Percentiles rank a stretch among this genome's conserved stretches.
Evolutionary conservation across 305 asterid genomes (phyloP).

Genomic region (Fraxinus sp.): DNA sequence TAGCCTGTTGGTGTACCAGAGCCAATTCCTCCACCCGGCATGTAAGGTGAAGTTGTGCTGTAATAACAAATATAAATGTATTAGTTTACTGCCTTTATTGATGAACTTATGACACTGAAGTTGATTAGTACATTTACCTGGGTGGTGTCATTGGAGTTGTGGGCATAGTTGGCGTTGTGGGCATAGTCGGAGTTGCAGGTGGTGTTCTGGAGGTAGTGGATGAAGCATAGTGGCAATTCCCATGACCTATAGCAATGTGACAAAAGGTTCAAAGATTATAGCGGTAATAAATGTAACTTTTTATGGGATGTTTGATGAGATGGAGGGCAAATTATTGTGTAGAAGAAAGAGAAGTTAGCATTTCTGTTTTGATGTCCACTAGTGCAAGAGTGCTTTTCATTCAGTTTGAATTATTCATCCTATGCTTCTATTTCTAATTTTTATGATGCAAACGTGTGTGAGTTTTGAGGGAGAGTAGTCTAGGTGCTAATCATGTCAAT

Average conservation of each 20-base stretch:
- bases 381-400: neutral
- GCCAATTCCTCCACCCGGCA: constrained; percentile 7
- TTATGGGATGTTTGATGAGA: neutral
- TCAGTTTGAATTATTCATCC: neutral
- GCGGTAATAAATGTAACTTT: neutral
- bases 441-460: neutral
- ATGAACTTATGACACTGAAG: neutral
- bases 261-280: neutral
- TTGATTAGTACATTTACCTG: constrained; percentile 3
- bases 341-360: neutral
- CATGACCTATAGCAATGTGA: constrained; percentile 9
- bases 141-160: constrained; percentile 10
- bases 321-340: neutral
- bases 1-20: constrained; percentile 4
- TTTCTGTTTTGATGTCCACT: neutral
- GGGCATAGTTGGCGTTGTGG: neutral
- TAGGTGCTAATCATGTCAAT: neutral
- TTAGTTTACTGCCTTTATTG: neutral
- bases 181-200: constrained; percentile 7
- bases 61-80: neutral
- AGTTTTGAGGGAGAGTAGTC: neutral
- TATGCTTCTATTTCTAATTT: neutral
- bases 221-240: constrained; percentile 18
- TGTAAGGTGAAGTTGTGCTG: constrained; percentile 11
- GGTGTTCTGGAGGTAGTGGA: constrained; percentile 6